Conservation (phyloP, 306 rosid genomes). For the Quercus agrifolia region DNA sequence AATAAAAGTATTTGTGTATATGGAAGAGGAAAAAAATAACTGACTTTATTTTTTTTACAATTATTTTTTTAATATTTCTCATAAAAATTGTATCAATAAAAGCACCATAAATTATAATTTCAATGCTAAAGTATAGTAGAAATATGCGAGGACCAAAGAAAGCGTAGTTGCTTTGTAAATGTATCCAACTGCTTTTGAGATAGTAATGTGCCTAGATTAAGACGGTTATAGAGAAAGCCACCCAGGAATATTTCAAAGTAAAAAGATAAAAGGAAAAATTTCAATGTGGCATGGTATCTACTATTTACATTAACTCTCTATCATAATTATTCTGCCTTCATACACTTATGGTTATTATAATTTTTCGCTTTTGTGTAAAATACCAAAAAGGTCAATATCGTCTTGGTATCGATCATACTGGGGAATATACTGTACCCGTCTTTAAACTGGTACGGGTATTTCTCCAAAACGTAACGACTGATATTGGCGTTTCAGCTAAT, state of each 20-base stretch:
- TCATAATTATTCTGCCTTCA: neutral
- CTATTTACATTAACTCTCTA: neutral
- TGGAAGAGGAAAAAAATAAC: too few relatives aligned
- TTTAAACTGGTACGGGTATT: too few relatives aligned
- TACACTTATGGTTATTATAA: neutral
- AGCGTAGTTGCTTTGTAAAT: neutral
- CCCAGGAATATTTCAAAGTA: neutral
- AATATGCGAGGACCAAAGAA: neutral
- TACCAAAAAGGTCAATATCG: too few relatives aligned
- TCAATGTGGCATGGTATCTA: neutral
- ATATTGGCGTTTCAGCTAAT: rapidly evolving
- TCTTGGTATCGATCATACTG: rapidly evolving
- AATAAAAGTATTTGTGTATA: too few relatives aligned
- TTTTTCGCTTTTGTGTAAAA: neutral
- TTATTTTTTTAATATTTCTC: too few relatives aligned
- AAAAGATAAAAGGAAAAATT: neutral
- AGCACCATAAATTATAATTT: neutral
- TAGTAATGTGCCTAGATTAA: neutral
- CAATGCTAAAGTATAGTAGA: neutral
- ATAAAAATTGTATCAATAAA: neutral
- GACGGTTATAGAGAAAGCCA: neutral
- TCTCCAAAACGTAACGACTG: too few relatives aligned
- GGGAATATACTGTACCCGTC: rapidly evolving
- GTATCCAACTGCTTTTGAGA: neutral
- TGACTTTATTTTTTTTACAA: too few relatives aligned